Percentiles rank a stretch among this genome's conserved stretches.
Evolutionary conservation across 1,284 basidiomycete species (phyloP).

Genomic region (Rhodofomes roseus): DNA sequence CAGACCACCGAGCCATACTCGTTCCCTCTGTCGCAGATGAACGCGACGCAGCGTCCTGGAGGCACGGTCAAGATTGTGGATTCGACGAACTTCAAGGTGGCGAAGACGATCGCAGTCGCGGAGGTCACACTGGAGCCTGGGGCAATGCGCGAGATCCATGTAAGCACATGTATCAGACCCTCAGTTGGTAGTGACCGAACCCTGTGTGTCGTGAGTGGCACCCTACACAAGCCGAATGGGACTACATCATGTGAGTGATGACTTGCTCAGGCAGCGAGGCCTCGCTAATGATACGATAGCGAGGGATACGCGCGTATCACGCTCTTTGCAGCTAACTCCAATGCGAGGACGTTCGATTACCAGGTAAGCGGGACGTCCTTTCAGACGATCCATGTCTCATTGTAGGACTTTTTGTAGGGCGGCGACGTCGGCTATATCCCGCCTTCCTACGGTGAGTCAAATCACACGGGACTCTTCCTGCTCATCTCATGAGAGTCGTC

Average conservation of each 20-base stretch:
- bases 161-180: conserved; percentile 27
- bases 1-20: conserved; percentile 43
- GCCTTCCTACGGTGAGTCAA: conserved; percentile 39
- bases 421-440: conserved; percentile 61
- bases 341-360: conserved; percentile 68
- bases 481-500: not conserved
- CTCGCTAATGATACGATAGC: conserved; percentile 16
- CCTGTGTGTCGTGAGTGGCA: conserved; percentile 53
- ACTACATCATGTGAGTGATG: conserved; percentile 23
- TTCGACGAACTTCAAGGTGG: conserved; percentile 48
- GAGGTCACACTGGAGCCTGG: conserved; percentile 57
- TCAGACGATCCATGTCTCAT: not conserved
- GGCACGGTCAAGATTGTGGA: conserved; percentile 63
- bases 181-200: not conserved
- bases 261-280: not conserved
- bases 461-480: too few relatives aligned
- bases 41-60: conserved; percentile 39
- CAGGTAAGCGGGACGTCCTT: conserved; percentile 31
- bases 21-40: conserved; percentile 46
- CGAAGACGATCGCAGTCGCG: conserved; percentile 52
- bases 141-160: conserved; percentile 56
- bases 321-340: conserved; percentile 56
- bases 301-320: conserved; percentile 58
- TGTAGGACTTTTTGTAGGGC: conserved; percentile 29
- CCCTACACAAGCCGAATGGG: conserved; percentile 62